These are phyloP conservation scores for Sicyos edulis DNA, from an alignment of 306 rosid species.

Conservation along the genomic window DNA sequence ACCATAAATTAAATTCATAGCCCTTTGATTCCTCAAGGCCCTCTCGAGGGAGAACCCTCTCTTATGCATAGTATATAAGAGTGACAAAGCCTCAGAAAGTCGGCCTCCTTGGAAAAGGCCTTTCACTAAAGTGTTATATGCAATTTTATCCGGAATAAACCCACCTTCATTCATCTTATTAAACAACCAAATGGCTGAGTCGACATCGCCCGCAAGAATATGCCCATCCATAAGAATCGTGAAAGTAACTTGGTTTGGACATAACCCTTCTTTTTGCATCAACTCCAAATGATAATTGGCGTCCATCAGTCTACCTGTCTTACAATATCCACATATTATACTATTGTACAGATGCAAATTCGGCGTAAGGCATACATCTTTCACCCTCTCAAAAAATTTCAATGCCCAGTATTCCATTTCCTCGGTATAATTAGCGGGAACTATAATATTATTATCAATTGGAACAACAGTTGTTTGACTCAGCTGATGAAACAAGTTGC, in stretches of 20 bases:
- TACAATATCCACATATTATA: constrained; percentile 34
- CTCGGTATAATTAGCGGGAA: constrained; percentile 14
- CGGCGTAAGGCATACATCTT: constrained; percentile 23
- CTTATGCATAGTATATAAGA: constrained; percentile 17
- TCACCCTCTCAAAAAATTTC: constrained; percentile 25
- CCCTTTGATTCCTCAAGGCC: too few relatives aligned
- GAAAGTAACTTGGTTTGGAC: constrained; percentile 39
- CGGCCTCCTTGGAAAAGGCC: constrained; percentile 24
- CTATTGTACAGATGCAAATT: constrained; percentile 35
- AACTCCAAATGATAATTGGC: constrained; percentile 31
- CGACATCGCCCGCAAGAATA: constrained; percentile 33
- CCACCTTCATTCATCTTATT: constrained; percentile 37
- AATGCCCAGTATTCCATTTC: constrained; percentile 27
- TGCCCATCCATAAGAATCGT: constrained; percentile 39
- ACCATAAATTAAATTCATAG: too few relatives aligned
- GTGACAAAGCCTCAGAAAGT: constrained; percentile 14
- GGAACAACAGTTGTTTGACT: constrained; percentile 18
- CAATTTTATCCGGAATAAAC: constrained; percentile 31
- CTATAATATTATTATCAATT: constrained; percentile 13
- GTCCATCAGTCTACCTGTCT: constrained; percentile 28
- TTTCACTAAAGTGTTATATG: constrained; percentile 32
- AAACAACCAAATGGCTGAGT: constrained; percentile 33
- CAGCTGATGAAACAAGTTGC: constrained; percentile 30
- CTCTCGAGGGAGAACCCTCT: not conserved
- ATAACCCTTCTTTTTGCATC: constrained; percentile 41